phyloP scores from a whole-genome alignment of 176 grass and related monocot genomes.

The Hsuehochloa calcarea region DNA sequence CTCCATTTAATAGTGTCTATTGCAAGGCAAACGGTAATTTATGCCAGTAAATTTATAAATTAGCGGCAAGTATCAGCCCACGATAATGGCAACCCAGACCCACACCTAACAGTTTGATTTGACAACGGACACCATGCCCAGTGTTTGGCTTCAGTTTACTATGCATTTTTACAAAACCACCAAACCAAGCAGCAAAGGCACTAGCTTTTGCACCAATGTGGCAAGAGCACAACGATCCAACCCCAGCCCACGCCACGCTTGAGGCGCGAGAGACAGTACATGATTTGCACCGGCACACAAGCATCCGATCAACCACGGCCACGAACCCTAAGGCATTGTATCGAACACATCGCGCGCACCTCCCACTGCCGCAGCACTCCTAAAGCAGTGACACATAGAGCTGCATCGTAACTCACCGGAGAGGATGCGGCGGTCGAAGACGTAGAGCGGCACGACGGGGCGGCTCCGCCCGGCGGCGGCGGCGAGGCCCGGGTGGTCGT shows the following conservation, averaged over 20 bases:
- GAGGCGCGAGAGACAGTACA: background rate
- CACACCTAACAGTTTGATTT: background rate
- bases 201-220: background rate
- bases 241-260: background rate
- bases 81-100: background rate
- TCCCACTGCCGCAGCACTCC: background rate
- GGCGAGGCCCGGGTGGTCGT: slow-evolving; percentile 78
- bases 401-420: slow-evolving; percentile 40
- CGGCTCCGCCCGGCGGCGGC: slow-evolving; percentile 52
- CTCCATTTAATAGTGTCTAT: background rate
- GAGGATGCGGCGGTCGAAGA: slow-evolving; percentile 87
- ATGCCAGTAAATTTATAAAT: background rate
- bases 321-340: background rate
- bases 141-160: slow-evolving; percentile 14
- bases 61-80: background rate
- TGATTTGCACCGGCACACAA: background rate
- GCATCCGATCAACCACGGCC: background rate
- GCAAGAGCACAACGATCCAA: background rate
- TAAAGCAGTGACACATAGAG: background rate
- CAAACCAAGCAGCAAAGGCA: background rate
- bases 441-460: slow-evolving; percentile 77
- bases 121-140: background rate
- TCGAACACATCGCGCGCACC: slow-evolving; percentile 5
- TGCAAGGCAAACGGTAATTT: background rate
- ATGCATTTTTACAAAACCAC: background rate